Evolutionary conservation across 129 eudicot genomes (phyloP).

Genomic region (Helianthus tuberosus): DNA sequence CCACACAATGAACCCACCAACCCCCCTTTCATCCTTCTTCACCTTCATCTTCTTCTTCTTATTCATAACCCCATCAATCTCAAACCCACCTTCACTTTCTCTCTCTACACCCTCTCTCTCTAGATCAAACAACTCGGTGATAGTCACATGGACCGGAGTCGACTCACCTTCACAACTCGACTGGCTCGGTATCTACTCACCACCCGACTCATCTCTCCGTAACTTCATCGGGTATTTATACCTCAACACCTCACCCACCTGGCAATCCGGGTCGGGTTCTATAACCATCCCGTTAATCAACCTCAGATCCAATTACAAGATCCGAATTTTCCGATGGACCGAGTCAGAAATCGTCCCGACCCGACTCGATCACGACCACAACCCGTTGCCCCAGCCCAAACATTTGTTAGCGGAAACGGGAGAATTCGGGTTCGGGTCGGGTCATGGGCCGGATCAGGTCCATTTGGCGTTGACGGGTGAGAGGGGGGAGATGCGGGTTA

Average conservation of each 20-base stretch:
- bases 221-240: conserved; percentile 83
- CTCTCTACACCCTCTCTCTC: conserved; percentile 45
- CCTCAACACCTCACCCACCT: conserved; percentile 63
- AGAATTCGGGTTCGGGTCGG: conserved; percentile 45
- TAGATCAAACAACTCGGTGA: conserved; percentile 62
- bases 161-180: conserved; percentile 75
- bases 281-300: conserved; percentile 61
- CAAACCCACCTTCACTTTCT: conserved; percentile 42
- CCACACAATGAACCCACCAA: conserved; percentile 16
- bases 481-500: conserved; percentile 80
- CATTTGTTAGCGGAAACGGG: conserved; percentile 60
- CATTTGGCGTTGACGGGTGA: conserved; percentile 76
- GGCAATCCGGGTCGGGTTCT: conserved; percentile 88
- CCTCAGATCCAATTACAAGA: conserved; percentile 70
- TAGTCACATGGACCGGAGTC: conserved; percentile 68
- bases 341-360: conserved; percentile 63
- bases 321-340: conserved; percentile 83
- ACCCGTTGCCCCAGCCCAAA: conserved; percentile 79
- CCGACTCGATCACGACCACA: conserved; percentile 71
- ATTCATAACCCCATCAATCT: conserved; percentile 26
- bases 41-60: conserved; percentile 20
- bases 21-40: not conserved
- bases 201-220: conserved; percentile 57
- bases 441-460: conserved; percentile 78
- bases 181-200: conserved; percentile 91